phyloP scores from a whole-genome alignment of 129 eudicot genomes.

The Lonicera japonica region DNA sequence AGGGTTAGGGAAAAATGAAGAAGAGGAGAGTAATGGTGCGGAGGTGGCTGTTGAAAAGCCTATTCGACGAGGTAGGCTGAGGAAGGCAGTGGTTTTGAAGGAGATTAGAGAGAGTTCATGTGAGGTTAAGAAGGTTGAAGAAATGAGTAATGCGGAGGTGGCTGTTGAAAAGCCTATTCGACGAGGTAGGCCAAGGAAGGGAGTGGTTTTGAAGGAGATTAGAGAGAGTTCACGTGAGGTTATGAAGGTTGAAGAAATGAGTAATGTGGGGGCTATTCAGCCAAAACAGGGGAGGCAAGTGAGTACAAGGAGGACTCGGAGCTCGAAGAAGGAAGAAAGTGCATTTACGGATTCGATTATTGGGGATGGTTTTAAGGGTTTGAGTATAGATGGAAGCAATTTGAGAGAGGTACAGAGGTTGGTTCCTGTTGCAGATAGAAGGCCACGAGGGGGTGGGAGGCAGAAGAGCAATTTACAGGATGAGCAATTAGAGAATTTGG shows the following conservation, averaged over 20 bases:
- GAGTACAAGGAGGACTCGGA: constrained; percentile 38
- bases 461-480: constrained; percentile 11
- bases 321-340: constrained; percentile 29
- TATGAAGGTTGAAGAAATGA: neutral
- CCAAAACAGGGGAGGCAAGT: constrained; percentile 7
- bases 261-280: neutral
- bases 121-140: neutral
- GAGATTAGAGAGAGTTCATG: constrained; percentile 1
- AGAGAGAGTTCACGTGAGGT: neutral
- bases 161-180: constrained; percentile 23
- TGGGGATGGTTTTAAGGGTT: neutral
- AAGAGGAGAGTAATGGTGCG: too few species aligned
- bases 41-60: constrained; percentile 24
- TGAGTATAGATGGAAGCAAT: neutral
- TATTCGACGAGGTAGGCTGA: constrained; percentile 20
- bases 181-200: constrained; percentile 23
- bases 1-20: too few species aligned
- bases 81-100: constrained; percentile 9
- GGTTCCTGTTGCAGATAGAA: constrained; percentile 23
- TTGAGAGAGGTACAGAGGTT: neutral
- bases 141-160: too few species aligned
- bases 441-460: constrained; percentile 14
- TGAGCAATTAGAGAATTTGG: constrained; percentile 5
- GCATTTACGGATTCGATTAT: neutral
- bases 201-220: constrained; percentile 2